Percentiles rank a stretch among this genome's conserved stretches.
These are phyloP conservation scores for Theobroma cacao DNA, from an alignment of 345 rosid species.

Conservation along the genomic window DNA sequence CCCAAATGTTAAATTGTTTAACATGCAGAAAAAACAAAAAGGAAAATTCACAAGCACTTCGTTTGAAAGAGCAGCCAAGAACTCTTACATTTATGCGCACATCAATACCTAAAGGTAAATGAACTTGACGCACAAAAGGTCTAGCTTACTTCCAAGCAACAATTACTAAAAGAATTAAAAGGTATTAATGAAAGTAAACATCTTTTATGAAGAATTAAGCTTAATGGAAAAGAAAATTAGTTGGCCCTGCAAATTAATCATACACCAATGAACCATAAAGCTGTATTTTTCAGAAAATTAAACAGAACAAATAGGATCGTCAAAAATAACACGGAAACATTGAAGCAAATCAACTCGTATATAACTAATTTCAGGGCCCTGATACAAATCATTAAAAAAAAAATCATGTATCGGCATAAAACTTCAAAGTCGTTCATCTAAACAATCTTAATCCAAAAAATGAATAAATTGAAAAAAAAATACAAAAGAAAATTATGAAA, in stretches of 20 bases:
- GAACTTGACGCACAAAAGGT: neutral
- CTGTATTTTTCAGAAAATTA: neutral
- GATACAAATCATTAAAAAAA: neutral
- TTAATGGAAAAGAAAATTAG: neutral
- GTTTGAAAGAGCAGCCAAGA: neutral
- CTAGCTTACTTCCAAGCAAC: neutral
- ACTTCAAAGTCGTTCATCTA: neutral
- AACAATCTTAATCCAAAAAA: neutral
- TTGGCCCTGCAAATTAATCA: conserved; percentile 1
- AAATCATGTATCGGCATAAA: neutral
- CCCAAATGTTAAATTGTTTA: neutral
- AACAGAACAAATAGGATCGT: neutral
- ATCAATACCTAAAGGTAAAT: neutral
- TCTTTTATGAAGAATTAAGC: neutral
- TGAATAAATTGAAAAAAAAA: neutral
- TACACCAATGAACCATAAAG: neutral
- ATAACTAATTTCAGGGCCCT: neutral
- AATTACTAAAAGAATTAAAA: neutral
- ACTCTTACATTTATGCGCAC: neutral
- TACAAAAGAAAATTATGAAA: neutral
- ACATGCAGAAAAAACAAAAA: neutral
- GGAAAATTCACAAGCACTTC: neutral
- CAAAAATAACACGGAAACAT: neutral
- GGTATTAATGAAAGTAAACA: neutral
- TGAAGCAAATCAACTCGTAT: neutral